Evolutionary conservation across 2,329 filamentous ascomycete species (phyloP), one percentile per base, ranked within the genome.

Genomic region (Tympanopsis confertula): DNA sequence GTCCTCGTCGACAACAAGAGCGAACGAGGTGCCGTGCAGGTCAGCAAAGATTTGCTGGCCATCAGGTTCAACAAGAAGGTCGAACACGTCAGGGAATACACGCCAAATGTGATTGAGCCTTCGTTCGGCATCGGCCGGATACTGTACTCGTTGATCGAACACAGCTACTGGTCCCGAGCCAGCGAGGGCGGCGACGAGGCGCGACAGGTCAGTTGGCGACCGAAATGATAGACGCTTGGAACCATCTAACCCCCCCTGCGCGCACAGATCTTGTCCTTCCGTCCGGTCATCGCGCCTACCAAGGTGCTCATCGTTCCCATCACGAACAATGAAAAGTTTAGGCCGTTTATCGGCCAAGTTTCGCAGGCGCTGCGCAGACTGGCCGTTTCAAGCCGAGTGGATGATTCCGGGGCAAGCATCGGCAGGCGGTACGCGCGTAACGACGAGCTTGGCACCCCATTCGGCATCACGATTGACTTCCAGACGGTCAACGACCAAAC

Each of bases 61-160:
- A 86, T 96, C 49, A 84, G 88, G 65, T 86, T 84, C 65, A 77
- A 80, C 49, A 94, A 82, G 49, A 72, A 86, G 44, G 73, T 78
- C 3, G 86, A 94, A 60, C 82, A 94, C 56, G 76, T 80, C 41
- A 76, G 91, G 50, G 88, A 95, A 58, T 98, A 86, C 65, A 93
- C 82, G 1, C 89, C 89, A 42, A 95, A 95, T 55, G 87, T 94
- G 35, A 91, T 96, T 49, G 91, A 98, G 66, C 91, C 89, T 2
- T 95, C 89, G 1, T 98, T 96, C 52, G 89, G 89, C 68, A 94
- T 96, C 53, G 91, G 89, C 42, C 78, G 89, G 50, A 95, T 96
- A 44, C 68, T 96, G 41, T 96, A 94, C 67, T 80, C 83, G 42
- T 66, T 98, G 51, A 83, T 94, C 55, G 91, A 98, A 66, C 91